Conservation (phyloP, 1,284 basidiomycete genomes). For the Ustilago xerochloae region DNA sequence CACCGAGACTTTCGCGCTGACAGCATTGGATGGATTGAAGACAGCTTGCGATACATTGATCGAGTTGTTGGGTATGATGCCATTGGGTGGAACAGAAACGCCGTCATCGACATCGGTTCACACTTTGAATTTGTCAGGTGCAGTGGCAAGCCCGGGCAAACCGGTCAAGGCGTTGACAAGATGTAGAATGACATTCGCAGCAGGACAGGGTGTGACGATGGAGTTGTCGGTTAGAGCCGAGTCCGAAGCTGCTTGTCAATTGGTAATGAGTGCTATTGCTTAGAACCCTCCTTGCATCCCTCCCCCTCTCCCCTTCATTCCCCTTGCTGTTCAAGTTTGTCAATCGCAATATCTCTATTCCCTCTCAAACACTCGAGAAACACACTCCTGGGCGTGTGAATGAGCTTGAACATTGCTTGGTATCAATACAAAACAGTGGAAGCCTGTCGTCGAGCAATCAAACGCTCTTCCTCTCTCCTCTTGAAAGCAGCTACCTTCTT, state of each 20-base stretch:
- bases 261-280: constrained; percentile 87
- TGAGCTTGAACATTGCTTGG: background rate
- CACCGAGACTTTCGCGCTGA: constrained; percentile 93
- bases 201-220: constrained; percentile 91
- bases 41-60: constrained; percentile 87
- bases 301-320: background rate
- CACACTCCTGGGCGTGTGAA: background rate
- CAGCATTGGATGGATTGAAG: constrained; percentile 90
- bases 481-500: constrained; percentile 49
- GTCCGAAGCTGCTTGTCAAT: constrained; percentile 82
- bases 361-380: background rate
- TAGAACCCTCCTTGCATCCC: constrained; percentile 8
- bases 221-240: constrained; percentile 94
- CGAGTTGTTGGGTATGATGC: constrained; percentile 95
- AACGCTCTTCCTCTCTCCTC: constrained; percentile 38
- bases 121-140: constrained; percentile 89
- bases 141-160: constrained; percentile 81
- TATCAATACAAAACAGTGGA: constrained; percentile 32
- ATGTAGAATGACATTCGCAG: constrained; percentile 93
- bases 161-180: constrained; percentile 91
- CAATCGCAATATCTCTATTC: constrained; percentile 8
- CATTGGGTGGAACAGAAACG: constrained; percentile 75
- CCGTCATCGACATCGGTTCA: constrained; percentile 84
- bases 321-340: background rate
- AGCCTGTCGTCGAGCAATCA: constrained; percentile 28